Evolutionary conservation across 768 basidiomycete species (phyloP).

Genomic region (Multifurca ochricompacta): DNA sequence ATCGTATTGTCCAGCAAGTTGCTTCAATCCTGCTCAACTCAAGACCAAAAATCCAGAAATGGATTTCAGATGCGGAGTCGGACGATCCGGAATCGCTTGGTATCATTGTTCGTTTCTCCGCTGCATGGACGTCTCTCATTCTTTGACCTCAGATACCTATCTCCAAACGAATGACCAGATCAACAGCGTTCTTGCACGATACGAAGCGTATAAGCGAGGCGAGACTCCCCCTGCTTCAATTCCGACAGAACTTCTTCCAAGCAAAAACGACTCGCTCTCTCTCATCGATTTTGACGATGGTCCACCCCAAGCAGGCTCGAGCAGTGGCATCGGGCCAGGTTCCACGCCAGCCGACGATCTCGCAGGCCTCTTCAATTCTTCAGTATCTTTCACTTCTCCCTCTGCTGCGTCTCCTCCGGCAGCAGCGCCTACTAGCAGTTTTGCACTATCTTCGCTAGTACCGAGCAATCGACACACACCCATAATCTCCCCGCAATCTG

Average conservation of each 20-base stretch:
- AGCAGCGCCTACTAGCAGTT: neutral
- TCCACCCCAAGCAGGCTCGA: constrained; percentile 15
- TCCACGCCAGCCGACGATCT: constrained; percentile 45
- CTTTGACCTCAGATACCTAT: constrained; percentile 64
- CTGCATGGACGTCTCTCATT: constrained; percentile 1
- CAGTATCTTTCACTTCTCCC: constrained; percentile 4
- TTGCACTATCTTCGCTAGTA: neutral
- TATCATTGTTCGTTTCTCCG: constrained; percentile 25
- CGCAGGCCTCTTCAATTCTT: constrained; percentile 47
- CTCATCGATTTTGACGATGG: constrained; percentile 76
- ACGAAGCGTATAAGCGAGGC: constrained; percentile 89
- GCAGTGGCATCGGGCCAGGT: constrained; percentile 23
- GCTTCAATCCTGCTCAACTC: constrained; percentile 72
- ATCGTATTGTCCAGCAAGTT: constrained; percentile 59
- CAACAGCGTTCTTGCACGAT: constrained; percentile 83
- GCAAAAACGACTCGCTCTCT: constrained; percentile 33
- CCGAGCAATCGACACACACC: constrained; percentile 3
- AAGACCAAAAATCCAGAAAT: constrained; percentile 92
- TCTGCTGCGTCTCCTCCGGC: neutral
- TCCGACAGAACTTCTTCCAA: constrained; percentile 48
- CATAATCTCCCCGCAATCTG: constrained; percentile 5
- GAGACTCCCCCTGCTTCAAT: constrained; percentile 68
- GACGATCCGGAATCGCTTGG: constrained; percentile 88
- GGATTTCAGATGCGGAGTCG: constrained; percentile 90
- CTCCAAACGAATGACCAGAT: constrained; percentile 97